Percentiles rank a stretch among this genome's conserved stretches.
Conservation (phyloP, 164 flowering plant species). For the Nelumbo lutea region DNA sequence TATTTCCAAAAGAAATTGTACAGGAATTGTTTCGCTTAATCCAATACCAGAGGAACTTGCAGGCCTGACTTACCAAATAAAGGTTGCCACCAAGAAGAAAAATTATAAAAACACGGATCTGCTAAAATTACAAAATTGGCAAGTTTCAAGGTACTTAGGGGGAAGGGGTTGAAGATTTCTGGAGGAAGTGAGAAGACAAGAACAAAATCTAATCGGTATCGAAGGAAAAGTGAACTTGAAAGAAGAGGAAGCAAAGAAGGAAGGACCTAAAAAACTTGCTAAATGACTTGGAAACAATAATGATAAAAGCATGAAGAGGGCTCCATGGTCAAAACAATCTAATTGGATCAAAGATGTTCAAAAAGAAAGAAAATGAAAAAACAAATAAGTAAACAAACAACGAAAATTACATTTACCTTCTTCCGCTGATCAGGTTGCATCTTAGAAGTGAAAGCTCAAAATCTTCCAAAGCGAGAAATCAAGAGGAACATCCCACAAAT, state of each 20-base stretch:
- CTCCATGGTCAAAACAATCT: not conserved
- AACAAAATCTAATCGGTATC: not conserved
- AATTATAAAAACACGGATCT: not conserved
- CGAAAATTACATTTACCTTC: slow-evolving; percentile 39
- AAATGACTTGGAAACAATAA: slow-evolving; percentile 1
- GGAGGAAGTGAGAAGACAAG: not conserved
- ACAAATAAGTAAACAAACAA: not conserved
- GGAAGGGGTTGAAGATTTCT: too few species aligned
- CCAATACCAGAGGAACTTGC: not conserved
- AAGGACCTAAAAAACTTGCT: not conserved
- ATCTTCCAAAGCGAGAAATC: slow-evolving; percentile 4
- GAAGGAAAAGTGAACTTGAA: not conserved
- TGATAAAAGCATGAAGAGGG: not conserved
- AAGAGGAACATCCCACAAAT: slow-evolving; percentile 4
- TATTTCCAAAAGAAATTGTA: not conserved
- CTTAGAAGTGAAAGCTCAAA: slow-evolving; percentile 35
- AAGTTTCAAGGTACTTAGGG: too few species aligned
- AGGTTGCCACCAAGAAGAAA: not conserved
- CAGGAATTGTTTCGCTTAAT: not conserved
- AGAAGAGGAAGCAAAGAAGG: not conserved
- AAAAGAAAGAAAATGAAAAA: not conserved
- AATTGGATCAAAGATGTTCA: not conserved
- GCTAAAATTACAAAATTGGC: too few species aligned
- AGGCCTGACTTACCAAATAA: not conserved
- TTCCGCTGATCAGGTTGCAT: slow-evolving; percentile 82